Evolutionary conservation across 371 early-diverging fungal genomes (phyloP).

Genomic region (Lichtheimia ramosa): DNA sequence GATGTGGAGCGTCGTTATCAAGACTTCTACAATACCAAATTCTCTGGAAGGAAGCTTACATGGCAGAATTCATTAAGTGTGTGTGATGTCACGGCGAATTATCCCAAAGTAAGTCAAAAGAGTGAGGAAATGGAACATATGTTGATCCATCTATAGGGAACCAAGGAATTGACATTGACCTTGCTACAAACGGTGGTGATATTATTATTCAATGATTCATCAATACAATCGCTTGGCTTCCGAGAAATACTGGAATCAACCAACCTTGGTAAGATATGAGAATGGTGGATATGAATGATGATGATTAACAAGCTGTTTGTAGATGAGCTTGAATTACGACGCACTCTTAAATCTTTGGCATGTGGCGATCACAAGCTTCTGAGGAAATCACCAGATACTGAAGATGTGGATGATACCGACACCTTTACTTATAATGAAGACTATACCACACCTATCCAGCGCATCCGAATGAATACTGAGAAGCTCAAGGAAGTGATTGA

Average conservation of each 20-base stretch:
- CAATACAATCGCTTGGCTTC: conserved; percentile 53
- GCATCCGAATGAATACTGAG: conserved; percentile 85
- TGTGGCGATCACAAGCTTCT: conserved; percentile 80
- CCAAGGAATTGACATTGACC: conserved; percentile 51
- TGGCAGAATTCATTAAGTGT: conserved; percentile 87
- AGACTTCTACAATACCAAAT: conserved; percentile 73
- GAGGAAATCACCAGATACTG: conserved; percentile 57
- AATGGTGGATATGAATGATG: too few species aligned
- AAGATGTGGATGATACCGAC: conserved; percentile 60
- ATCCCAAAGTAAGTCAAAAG: conserved; percentile 46
- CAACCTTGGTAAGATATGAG: conserved; percentile 50
- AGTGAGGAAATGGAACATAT: not conserved
- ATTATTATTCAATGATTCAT: conserved; percentile 72
- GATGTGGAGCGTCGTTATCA: conserved; percentile 70
- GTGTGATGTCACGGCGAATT: conserved; percentile 72
- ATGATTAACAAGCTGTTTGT: not conserved
- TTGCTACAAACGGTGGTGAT: conserved; percentile 76
- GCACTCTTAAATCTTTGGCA: conserved; percentile 83
- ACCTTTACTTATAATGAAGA: conserved; percentile 67
- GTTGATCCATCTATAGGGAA: conserved; percentile 8
- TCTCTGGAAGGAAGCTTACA: conserved; percentile 75
- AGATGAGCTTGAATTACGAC: conserved; percentile 75
- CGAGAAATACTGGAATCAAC: conserved; percentile 68
- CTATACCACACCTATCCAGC: conserved; percentile 61
- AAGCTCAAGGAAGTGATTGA: conserved; percentile 83